Conservation (phyloP, 768 basidiomycete species). For the Hygrocybe punicea region DNA sequence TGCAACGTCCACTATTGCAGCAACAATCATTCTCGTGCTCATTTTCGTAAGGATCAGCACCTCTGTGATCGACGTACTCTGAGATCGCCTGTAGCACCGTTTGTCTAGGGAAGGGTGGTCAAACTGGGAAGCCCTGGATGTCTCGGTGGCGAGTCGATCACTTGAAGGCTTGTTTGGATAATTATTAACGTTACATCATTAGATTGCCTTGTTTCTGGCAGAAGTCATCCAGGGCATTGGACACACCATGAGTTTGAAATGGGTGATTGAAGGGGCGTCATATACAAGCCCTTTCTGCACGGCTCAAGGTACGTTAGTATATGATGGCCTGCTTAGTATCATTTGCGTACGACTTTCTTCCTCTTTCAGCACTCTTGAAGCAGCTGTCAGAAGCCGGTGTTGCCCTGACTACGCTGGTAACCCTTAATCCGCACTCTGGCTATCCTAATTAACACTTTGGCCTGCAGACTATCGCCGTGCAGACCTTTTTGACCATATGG, state of each 20-base stretch:
- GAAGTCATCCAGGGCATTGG: not conserved
- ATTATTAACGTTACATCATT: not conserved
- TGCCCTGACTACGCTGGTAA: conserved; percentile 6
- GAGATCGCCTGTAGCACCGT: not conserved
- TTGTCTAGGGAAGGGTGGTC: not conserved
- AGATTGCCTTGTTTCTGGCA: not conserved
- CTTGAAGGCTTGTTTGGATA: not conserved
- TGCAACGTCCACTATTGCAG: not conserved
- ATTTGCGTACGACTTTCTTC: too few species aligned
- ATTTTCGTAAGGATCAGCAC: not conserved
- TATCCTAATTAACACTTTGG: not conserved
- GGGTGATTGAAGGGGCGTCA: not conserved
- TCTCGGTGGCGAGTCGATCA: not conserved
- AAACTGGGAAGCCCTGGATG: conserved; percentile 1
- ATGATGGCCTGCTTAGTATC: too few species aligned
- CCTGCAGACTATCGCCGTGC: conserved; percentile 2
- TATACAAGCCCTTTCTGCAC: not conserved
- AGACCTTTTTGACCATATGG: conserved; percentile 4
- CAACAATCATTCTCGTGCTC: not conserved
- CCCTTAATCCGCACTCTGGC: not conserved
- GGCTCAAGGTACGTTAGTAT: conserved; percentile 2
- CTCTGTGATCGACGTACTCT: not conserved
- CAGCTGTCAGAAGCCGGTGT: conserved; percentile 5
- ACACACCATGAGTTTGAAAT: not conserved
- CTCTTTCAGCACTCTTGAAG: not conserved